Evolutionary conservation across 495 filamentous ascomycete genomes (phyloP), one percentile per base, ranked within the genome.

Genomic region (Aspergillus baeticus): DNA sequence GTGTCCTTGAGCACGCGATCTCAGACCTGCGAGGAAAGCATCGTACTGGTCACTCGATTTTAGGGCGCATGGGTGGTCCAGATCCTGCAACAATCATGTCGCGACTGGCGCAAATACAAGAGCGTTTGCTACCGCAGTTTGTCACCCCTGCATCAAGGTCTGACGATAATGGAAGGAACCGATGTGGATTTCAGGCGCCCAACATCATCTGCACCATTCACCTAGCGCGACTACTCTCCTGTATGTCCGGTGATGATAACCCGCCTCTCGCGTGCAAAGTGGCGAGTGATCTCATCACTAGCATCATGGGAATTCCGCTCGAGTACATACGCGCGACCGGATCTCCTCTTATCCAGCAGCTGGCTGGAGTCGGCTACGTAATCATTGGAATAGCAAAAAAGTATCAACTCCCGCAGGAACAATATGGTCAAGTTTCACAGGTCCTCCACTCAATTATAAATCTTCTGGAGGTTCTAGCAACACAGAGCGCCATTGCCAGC

Each of bases 191-290:
- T n/a, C 50, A 52, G 18, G 50, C 38, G 3, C 36, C 50, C 10
- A 52, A 52, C 23, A 52, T 52, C 17, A 42, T 52, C n/a, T 52
- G 50, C 50, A 52, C 50, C 5, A 52, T 52, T 13, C 37, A 52
- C 5, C 42, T 44, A 14, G 50, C 38, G 31, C 22, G 50, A 18
- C 22, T 44, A 7, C 20, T 44, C 1, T 22, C 42, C 2, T 44
- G 18, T 22, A 23, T 44, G 10, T 22, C 20, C 10, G 21, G 20
- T 14, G 10, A 44, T 10, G 42, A 6, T 18, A 8, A 38, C 15
- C 36, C 36, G 36, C 31, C 21, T 36, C 14, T 37, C 0, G 47
- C 47, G 11, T 51, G 47, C 35, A 17, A 33, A 6, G 35, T 35
- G 7, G 47, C 47, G n/a, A 17, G 34, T 33, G 26, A 51, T 5